Conservation (phyloP, 805 yeast species). For the Metschnikowia dekortorum region DNA sequence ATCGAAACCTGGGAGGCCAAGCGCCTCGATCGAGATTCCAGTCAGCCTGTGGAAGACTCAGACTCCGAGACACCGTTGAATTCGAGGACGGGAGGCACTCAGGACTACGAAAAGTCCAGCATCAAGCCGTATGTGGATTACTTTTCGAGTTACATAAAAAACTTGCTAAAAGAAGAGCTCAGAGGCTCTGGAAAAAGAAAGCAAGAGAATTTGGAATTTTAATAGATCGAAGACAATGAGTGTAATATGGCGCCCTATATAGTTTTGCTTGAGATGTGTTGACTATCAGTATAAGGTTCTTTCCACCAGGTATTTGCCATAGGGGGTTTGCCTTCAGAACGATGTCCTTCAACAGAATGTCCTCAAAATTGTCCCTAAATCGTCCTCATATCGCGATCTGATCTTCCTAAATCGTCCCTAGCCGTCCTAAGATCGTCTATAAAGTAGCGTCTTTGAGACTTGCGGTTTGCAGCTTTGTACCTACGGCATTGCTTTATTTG, state of each 20-base stretch:
- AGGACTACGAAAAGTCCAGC: slow-evolving; percentile 61
- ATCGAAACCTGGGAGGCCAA: slow-evolving; percentile 47
- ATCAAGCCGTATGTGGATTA: slow-evolving; percentile 66
- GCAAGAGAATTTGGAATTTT: slow-evolving; percentile 30
- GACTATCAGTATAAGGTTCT: too few species aligned
- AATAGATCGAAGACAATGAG: background rate
- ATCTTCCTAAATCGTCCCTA: too few species aligned
- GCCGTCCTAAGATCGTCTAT: too few species aligned
- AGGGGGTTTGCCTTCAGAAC: too few species aligned
- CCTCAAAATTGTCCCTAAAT: too few species aligned
- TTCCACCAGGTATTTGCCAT: too few species aligned
- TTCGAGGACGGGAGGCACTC: slow-evolving; percentile 14
- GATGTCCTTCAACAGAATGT: too few species aligned
- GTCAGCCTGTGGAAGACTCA: slow-evolving; percentile 21
- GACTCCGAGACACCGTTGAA: slow-evolving; percentile 16
- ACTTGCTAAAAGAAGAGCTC: slow-evolving; percentile 53
- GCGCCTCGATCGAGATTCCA: slow-evolving; percentile 25
- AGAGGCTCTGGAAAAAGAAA: slow-evolving; percentile 25
- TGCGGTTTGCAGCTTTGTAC: too few species aligned
- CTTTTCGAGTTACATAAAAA: slow-evolving; percentile 60
- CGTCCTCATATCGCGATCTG: too few species aligned
- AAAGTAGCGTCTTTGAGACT: too few species aligned
- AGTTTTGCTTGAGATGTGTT: background rate
- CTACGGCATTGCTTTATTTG: background rate
- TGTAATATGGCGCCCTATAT: background rate